A percentile compares a stretch with the other conserved stretches of the same genome.
Evolutionary conservation across 208 protist species (phyloP).

Genomic region (Leishmania arabica): DNA sequence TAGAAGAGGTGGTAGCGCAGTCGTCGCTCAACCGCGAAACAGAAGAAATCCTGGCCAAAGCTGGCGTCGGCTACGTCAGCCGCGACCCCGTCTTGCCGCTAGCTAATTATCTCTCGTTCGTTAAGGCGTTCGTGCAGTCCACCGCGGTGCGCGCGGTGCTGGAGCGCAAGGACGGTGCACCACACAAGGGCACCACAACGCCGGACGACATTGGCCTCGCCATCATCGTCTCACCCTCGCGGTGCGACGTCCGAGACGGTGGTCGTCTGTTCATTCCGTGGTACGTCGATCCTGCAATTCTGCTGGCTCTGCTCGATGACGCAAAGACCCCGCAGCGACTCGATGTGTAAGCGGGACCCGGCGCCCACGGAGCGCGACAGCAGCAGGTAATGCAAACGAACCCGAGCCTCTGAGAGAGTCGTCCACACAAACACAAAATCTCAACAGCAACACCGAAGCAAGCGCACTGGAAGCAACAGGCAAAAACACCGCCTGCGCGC

Average conservation of each 20-base stretch:
- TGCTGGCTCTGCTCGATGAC: slow-evolving; percentile 58
- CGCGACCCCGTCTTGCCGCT: slow-evolving; percentile 74
- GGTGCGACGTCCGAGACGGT: slow-evolving; percentile 80
- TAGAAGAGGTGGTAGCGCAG: slow-evolving; percentile 84
- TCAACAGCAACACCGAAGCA: not conserved
- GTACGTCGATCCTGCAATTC: slow-evolving; percentile 71
- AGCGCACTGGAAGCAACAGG: not conserved
- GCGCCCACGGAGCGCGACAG: not conserved
- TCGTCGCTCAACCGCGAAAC: slow-evolving; percentile 67
- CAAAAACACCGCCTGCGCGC: not conserved
- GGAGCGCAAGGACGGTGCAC: slow-evolving; percentile 14
- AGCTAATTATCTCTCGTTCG: slow-evolving; percentile 75
- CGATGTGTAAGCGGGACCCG: not conserved
- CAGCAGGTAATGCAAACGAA: not conserved
- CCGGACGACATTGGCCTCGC: slow-evolving; percentile 49
- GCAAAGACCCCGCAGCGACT: not conserved
- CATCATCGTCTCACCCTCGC: slow-evolving; percentile 58
- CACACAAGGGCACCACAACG: slow-evolving; percentile 24
- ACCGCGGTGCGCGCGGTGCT: slow-evolving; percentile 55
- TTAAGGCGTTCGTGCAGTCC: slow-evolving; percentile 60
- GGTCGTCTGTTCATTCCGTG: slow-evolving; percentile 79
- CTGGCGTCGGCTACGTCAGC: slow-evolving; percentile 72
- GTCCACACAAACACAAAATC: not conserved
- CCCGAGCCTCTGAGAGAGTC: not conserved
- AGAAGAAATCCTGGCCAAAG: slow-evolving; percentile 40